These are phyloP conservation scores for Imleria badia DNA, from an alignment of 768 basidiomycete species.

Conservation along the genomic window DNA sequence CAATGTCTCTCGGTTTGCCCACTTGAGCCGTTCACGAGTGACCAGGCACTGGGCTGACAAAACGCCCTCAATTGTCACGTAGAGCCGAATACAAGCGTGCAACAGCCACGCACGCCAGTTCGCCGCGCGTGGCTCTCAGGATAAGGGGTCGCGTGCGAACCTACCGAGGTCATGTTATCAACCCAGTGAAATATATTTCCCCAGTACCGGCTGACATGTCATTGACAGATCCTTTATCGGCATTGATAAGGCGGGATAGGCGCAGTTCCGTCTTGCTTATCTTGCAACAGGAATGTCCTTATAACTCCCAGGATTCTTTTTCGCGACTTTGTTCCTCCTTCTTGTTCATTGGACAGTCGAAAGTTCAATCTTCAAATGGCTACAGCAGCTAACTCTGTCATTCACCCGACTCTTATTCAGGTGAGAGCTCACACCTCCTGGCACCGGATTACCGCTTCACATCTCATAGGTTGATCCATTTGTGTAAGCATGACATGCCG, in stretches of 20 bases:
- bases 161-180: constrained; percentile 7
- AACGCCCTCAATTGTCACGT: too few species aligned
- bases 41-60: too few species aligned
- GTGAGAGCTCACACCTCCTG: constrained; percentile 30
- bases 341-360: neutral
- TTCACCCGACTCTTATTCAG: constrained; percentile 58
- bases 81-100: too few species aligned
- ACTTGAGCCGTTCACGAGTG: too few species aligned
- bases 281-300: neutral
- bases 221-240: neutral
- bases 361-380: constrained; percentile 42
- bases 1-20: too few species aligned
- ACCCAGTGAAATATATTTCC: constrained; percentile 1
- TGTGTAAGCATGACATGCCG: constrained; percentile 41
- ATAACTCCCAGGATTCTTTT: constrained; percentile 1
- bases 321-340: neutral
- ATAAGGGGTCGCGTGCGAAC: neutral
- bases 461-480: constrained; percentile 62
- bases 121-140: neutral
- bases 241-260: constrained; percentile 11
- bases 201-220: neutral
- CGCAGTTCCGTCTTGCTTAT: neutral
- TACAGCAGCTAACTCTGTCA: constrained; percentile 57
- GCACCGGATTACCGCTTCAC: neutral
- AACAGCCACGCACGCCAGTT: too few species aligned